Evolutionary conservation across 2,329 filamentous ascomycete species (phyloP), one percentile per base, ranked within the genome.

Genomic region (Trichoderma atrobrunneum): DNA sequence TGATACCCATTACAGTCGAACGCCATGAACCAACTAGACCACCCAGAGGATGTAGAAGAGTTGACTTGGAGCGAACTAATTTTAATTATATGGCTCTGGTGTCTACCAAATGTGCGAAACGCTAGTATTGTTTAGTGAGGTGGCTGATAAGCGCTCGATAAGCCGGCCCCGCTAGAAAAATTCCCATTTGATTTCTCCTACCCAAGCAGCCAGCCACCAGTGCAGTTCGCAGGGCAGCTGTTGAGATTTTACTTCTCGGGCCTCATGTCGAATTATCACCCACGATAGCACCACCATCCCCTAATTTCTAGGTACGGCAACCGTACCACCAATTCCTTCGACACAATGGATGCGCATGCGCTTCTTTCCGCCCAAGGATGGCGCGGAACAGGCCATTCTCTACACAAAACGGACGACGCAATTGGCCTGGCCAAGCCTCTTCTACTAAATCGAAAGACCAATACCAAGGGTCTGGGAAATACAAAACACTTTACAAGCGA

Each of bases 341-440:
- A 26, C 30, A 60, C 56, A 26, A 98, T 98, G 95, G 88, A 98
- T 82, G 92, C 95, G 70, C 88, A 92, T 80, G 92, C 92, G 77
- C 91, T 96, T 77, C 90, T 98, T 76, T 90, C 91, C 76, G 88
- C 90, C 76, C 94, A 97, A 81, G 95, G 95, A 80, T 98, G 95
- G 95, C 90, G 92, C 72, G 95, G 95, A 76, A 89, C 90, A 48
- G 95, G 95, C 74, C 93, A 97, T 82, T 93, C 94, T 1, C 91
- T 98, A 30, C 94, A 97, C 79, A 88, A 91, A 73, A 90, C 86
- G 21, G 86, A 88, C 84, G 90, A 92, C 80, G 86, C 87, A 66
- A 91, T 91, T 74, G 95, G 95, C 57, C 90, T 98, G 70, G 90
- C 91, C 30, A 93, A 92, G 76, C 95, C 95, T 6, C 87, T 98